Percentiles rank a stretch among this genome's conserved stretches.
Conservation (phyloP, 306 rosid species). For the Amphicarpaea edgeworthii region DNA sequence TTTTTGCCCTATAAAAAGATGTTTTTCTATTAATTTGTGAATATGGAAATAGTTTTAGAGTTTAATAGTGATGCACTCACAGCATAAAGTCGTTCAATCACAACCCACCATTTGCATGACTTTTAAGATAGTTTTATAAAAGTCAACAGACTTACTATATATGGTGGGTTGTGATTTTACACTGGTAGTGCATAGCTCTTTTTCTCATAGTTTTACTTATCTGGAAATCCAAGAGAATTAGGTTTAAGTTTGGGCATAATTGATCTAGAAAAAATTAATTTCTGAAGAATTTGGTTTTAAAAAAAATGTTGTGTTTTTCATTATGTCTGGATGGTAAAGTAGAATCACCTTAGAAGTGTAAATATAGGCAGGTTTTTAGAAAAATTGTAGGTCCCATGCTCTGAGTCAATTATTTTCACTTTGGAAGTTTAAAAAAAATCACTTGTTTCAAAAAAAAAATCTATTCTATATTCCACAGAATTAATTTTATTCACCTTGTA, state of each 20-base stretch:
- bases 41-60: conserved; percentile 13
- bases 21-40: background rate
- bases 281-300: background rate
- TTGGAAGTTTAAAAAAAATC: background rate
- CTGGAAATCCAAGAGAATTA: background rate
- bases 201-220: background rate
- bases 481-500: background rate
- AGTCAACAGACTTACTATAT: too few relatives aligned
- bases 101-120: too few relatives aligned
- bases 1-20: background rate
- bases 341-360: background rate
- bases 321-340: background rate
- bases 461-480: background rate
- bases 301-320: background rate
- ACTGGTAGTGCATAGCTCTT: too few relatives aligned
- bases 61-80: too few relatives aligned
- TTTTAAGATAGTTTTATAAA: too few relatives aligned
- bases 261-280: background rate
- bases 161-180: too few relatives aligned
- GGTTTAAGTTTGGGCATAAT: background rate
- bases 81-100: too few relatives aligned
- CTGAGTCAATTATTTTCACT: background rate
- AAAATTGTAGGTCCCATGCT: background rate
- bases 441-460: background rate
- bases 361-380: background rate